Evolutionary conservation across 441 rosid species (phyloP).

Genomic region (Gossypium davidsonii): DNA sequence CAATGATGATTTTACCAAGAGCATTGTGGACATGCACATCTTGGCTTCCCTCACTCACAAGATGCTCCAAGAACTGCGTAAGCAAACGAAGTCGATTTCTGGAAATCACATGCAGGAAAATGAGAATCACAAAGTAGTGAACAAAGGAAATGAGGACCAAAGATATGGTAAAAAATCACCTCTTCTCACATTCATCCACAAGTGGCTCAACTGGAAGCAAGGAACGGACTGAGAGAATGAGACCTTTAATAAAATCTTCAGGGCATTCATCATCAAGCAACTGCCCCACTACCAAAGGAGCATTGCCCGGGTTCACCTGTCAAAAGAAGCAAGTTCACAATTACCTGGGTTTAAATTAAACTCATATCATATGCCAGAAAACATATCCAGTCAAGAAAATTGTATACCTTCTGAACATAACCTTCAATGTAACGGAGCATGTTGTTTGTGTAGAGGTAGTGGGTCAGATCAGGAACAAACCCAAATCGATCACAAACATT

Average conservation of each 20-base stretch:
- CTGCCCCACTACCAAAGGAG: constrained; percentile 93
- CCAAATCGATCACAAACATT: constrained; percentile 99
- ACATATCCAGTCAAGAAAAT: not conserved
- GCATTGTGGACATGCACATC: constrained; percentile 99
- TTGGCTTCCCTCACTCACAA: constrained; percentile 99
- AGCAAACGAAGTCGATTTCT: constrained; percentile 99
- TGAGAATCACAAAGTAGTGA: constrained; percentile 14
- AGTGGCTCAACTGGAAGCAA: constrained; percentile 97
- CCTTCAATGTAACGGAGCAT: constrained; percentile 99
- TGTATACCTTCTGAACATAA: constrained; percentile 89
- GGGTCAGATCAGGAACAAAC: constrained; percentile 95
- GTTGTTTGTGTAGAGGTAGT: constrained; percentile 89
- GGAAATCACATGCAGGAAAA: constrained; percentile 17
- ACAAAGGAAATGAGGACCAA: constrained; percentile 5
- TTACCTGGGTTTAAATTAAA: not conserved
- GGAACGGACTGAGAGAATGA: constrained; percentile 94
- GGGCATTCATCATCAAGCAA: constrained; percentile 86
- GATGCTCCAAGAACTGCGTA: constrained; percentile 99
- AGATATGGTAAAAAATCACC: constrained; percentile 36
- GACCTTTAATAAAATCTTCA: constrained; percentile 82
- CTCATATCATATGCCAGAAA: not conserved
- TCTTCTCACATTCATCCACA: constrained; percentile 95
- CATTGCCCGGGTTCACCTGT: constrained; percentile 84
- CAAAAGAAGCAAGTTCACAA: constrained; percentile 19
- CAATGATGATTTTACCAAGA: constrained; percentile 96